Base-by-base conservation (phyloP, 768 basidiomycete genomes). In the Zangia roseola region DNA sequence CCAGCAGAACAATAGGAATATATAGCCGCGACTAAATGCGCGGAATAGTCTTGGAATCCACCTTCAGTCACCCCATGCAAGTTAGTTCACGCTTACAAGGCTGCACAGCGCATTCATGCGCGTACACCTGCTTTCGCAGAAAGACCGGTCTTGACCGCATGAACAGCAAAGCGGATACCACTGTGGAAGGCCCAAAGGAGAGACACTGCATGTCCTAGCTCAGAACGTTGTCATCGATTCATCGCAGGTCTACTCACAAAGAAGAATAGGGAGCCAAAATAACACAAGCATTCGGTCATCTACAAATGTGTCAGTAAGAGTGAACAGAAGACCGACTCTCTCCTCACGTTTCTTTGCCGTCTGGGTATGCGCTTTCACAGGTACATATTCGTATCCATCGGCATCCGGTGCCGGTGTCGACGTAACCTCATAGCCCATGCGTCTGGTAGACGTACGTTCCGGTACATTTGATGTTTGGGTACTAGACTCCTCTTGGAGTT, bases 211-310 rank as follows among this genome's bases (percentile, higher is more conserved):
- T 30, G 17, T 46, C 30, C 28, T 20, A 35, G 8, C 30, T 59
- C 34, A 65, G 49, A 25, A 36, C 19, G 21, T 46, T 25, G 3
- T 13, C 47, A 19, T 39, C 10, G 28, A 44, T 38, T 14, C 12
- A 40, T 6, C 37, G 9, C 16, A 38, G 17, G 45, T n/a, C 26
- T 10, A 82, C 88, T 72, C 58, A 92, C 89, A 68, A 50, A 91
- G 67, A 9, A 93, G 73, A 60, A 92, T 88, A 16, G 90, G 90
- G 57, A 93, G 74, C 90, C 90, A 93, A 73, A 93, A 93, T 35
- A 86, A 62, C 30, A 89, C 60, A 39, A 93, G 78, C 90, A 93
- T 93, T 35, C 82, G 83, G 63, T 93, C 90, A 69, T 86, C 88
- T 91, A 49, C 16, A 52, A 58, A 12, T 49, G 24, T 44, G 44